Evolutionary conservation across 129 eudicot species (phyloP).

Genomic region (Glebionis coronaria): DNA sequence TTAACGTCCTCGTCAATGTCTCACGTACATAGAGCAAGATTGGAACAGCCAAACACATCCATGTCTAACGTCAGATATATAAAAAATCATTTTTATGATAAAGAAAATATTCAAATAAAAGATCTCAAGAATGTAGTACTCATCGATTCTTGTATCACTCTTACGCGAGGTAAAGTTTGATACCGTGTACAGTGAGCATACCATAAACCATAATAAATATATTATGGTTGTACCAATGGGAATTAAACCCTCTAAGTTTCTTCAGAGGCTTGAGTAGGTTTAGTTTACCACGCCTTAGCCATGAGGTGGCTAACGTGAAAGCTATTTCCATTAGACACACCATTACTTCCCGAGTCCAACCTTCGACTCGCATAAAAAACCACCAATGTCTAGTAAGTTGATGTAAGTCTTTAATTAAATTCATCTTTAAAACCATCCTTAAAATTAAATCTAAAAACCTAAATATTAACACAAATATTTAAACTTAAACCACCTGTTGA

Average conservation of each 20-base stretch:
- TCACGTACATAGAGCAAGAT: slow-evolving; percentile 42
- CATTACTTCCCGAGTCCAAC: slow-evolving; percentile 50
- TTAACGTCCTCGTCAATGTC: slow-evolving; percentile 37
- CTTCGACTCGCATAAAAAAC: slow-evolving; percentile 45
- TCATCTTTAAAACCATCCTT: too few relatives aligned
- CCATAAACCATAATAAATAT: slow-evolving; percentile 48
- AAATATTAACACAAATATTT: too few relatives aligned
- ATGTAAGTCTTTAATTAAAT: too few relatives aligned
- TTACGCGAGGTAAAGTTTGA: slow-evolving; percentile 44
- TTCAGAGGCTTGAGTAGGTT: slow-evolving; percentile 41
- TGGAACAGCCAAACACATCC: slow-evolving; percentile 71
- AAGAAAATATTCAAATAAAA: not conserved
- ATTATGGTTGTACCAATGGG: slow-evolving; percentile 70
- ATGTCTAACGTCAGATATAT: slow-evolving; percentile 37
- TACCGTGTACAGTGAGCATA: slow-evolving; percentile 47
- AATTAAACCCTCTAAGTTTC: slow-evolving; percentile 57
- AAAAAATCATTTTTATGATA: not conserved
- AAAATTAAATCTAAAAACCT: too few relatives aligned
- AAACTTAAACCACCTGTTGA: too few relatives aligned
- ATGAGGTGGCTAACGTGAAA: too few relatives aligned
- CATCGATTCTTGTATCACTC: slow-evolving; percentile 64
- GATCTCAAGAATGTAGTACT: slow-evolving; percentile 14
- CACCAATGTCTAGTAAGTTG: slow-evolving; percentile 43
- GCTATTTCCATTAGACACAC: slow-evolving; percentile 55
- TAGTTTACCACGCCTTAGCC: slow-evolving; percentile 48